phyloP scores from a whole-genome alignment of 2,329 filamentous ascomycete species.

The Gremmenia infestans region DNA sequence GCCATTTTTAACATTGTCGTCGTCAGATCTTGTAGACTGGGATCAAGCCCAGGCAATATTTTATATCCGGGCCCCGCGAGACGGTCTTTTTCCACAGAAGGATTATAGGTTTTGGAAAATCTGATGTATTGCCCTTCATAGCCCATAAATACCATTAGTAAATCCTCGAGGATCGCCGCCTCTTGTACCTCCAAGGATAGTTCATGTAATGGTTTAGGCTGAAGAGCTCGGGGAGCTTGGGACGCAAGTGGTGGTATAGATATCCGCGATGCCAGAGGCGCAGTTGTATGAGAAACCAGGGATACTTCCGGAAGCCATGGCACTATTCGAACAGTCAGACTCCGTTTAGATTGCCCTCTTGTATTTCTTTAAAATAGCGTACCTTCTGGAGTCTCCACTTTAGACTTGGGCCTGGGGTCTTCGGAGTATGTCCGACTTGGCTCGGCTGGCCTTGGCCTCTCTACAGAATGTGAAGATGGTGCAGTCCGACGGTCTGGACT shows the following conservation, averaged over 20 bases:
- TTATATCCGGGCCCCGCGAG: conserved; percentile 77
- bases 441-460: conserved; percentile 5
- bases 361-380: conserved; percentile 53
- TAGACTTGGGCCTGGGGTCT: conserved; percentile 31
- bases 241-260: conserved; percentile 69
- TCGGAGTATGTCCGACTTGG: conserved; percentile 3
- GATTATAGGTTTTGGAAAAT: conserved; percentile 77
- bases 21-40: conserved; percentile 82
- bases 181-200: conserved; percentile 80
- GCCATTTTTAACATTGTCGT: conserved; percentile 89
- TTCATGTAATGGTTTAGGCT: conserved; percentile 64
- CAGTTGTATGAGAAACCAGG: conserved; percentile 61
- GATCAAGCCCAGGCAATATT: conserved; percentile 79
- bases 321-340: conserved; percentile 27
- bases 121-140: conserved; percentile 97
- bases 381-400: conserved; percentile 47
- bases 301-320: conserved; percentile 78
- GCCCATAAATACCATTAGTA: conserved; percentile 95
- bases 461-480: conserved; percentile 14
- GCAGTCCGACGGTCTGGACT: not conserved
- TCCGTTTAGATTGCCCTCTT: conserved; percentile 32
- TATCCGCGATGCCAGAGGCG: conserved; percentile 44
- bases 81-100: conserved; percentile 78
- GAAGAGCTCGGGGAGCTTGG: conserved; percentile 62
- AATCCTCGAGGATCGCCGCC: conserved; percentile 78